Conservation (phyloP, 495 filamentous ascomycete genomes). For the Aspergillus indologenus region DNA sequence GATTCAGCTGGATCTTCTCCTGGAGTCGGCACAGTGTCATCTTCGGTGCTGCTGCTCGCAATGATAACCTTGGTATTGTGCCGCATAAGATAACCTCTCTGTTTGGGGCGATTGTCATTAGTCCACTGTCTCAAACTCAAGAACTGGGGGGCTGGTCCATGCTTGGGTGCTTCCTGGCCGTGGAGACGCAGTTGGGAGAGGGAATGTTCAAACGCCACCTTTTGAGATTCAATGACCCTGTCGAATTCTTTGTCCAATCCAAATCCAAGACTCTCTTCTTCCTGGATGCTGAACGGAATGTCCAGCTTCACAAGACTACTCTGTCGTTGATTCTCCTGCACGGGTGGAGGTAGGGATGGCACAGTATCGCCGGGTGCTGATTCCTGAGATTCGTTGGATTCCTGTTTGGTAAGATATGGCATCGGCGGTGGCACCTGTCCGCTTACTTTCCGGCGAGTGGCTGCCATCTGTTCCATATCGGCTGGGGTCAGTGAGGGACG, state of each 20-base stretch:
- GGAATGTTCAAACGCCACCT: constrained; percentile 70
- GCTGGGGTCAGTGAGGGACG: constrained; percentile 82
- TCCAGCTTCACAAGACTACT: constrained; percentile 63
- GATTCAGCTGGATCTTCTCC: constrained; percentile 53
- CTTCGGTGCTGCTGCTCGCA: constrained; percentile 65
- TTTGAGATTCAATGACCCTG: constrained; percentile 93
- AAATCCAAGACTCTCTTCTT: constrained; percentile 62
- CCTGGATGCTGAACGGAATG: constrained; percentile 55
- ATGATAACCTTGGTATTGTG: constrained; percentile 97
- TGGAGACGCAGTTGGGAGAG: constrained; percentile 36
- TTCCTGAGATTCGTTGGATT: constrained; percentile 31
- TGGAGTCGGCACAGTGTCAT: constrained; percentile 36
- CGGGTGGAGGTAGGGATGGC: constrained; percentile 18
- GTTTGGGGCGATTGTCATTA: constrained; percentile 57
- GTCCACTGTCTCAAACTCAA: constrained; percentile 30
- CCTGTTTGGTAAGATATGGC: constrained; percentile 39
- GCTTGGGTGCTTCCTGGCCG: constrained; percentile 11
- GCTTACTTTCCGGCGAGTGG: constrained; percentile 80
- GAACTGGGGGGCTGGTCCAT: constrained; percentile 5
- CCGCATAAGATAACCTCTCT: constrained; percentile 98
- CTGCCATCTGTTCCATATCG: constrained; percentile 83
- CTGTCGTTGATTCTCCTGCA: constrained; percentile 39
- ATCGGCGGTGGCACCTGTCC: constrained; percentile 63
- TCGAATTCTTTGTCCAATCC: constrained; percentile 92
- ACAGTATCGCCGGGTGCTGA: constrained; percentile 30